Percentiles rank a stretch among this genome's conserved stretches.
Conservation (phyloP, 306 rosid species). For the Ormosia semicastrata region DNA sequence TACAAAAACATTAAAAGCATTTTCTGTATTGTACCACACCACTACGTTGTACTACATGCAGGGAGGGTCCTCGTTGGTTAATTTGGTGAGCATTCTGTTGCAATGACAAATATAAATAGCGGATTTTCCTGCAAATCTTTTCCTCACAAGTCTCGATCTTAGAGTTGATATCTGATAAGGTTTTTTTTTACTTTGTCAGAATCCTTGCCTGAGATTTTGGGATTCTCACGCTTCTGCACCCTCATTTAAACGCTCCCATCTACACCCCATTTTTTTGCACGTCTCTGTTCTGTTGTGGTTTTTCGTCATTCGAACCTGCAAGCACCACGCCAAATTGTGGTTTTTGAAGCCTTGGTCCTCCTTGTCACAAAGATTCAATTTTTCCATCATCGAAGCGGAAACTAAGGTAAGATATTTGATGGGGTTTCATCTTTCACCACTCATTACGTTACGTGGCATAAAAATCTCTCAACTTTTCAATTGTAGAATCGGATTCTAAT, state of each 20-base stretch:
- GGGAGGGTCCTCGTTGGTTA: neutral
- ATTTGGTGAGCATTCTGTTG: neutral
- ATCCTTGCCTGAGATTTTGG: neutral
- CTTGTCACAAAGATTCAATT: constrained; percentile 22
- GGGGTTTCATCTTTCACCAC: neutral
- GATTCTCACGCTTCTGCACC: constrained; percentile 7
- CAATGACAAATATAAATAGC: neutral
- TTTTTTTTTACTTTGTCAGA: neutral
- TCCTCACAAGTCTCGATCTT: neutral
- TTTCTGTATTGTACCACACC: constrained; percentile 19
- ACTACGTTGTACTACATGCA: constrained; percentile 48
- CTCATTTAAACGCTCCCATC: neutral
- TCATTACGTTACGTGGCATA: neutral
- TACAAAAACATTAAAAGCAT: constrained; percentile 22
- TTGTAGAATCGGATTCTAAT: neutral
- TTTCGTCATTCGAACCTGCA: constrained; percentile 8
- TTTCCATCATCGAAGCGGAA: neutral
- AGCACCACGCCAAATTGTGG: neutral
- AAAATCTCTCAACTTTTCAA: neutral
- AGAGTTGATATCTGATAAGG: no score
- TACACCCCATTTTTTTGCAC: neutral
- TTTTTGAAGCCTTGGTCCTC: neutral
- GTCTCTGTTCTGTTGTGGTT: neutral
- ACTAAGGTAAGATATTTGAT: constrained; percentile 25
- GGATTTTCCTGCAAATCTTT: neutral